Base-by-base conservation (phyloP, 306 rosid species). In the Betula pendula region DNA sequence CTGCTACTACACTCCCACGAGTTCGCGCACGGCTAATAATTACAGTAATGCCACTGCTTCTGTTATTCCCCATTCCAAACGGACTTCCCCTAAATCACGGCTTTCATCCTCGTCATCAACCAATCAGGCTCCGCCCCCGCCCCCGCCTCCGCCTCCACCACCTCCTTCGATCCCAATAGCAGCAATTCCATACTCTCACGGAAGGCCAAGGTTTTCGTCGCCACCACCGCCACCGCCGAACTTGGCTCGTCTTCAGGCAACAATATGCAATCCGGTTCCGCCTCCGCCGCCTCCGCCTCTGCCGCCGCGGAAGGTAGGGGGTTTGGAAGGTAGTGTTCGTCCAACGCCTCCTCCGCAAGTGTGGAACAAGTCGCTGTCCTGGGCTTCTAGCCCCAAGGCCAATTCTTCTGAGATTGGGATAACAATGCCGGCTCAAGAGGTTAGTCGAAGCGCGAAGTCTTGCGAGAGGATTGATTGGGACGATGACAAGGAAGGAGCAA, bases 11-110 rank as follows among this genome's bases (percentile, higher is more conserved):
- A 92, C 97, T 19, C 98, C 49, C 49, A 2, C 98, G 74, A 82
- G 75, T 67, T 87, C 95, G 53, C 91, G 92, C 12, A 56, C 63
- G 16, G 52, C 52, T 2, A 82, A 56, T 66, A 77, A 22, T 70
- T 85, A 81, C 19, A 2, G 29, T 17, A 29, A 72, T 63, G 71
- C 80, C 43, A 50, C 20, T 0, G 6, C 66, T 63, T 48, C 88
- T 6, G 82, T 88, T 33, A 38, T 66, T 77, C 93, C 93, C 25
- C 79, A 89, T 25, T 87, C 97, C 42, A 90, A 92, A 80, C 79
- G 97, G 82, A 87, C 92, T 79, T 89, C 98, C 0, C 97, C 97
- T 2, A 88, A 89, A 84, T 89, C 96, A 16, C 85, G 91, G 5
- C 31, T 89, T 70, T 80, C 88, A 1, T 83, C 80, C 56, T 80